Percentiles rank a stretch among this genome's conserved stretches.
Conservation (phyloP, 805 yeast genomes). For the Kuraishia floccosa region DNA sequence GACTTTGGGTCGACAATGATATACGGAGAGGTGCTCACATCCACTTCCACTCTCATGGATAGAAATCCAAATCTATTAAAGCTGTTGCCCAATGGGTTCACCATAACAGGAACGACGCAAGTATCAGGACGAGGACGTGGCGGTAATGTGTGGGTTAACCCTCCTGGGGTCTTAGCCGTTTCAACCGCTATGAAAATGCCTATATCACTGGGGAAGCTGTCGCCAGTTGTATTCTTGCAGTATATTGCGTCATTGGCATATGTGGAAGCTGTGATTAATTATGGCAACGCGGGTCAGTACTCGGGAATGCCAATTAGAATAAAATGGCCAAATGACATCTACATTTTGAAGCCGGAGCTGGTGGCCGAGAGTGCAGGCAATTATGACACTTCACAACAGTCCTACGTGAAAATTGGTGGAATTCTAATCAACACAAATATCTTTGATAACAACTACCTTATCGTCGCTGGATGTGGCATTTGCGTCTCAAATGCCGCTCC, state of each 20-base stretch:
- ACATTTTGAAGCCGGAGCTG: conserved; percentile 57
- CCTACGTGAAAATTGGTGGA: conserved; percentile 74
- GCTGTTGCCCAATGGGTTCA: conserved; percentile 58
- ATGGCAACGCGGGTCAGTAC: conserved; percentile 40
- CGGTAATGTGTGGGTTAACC: conserved; percentile 91
- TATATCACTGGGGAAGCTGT: conserved; percentile 22
- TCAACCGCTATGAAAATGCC: conserved; percentile 62
- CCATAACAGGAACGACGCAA: conserved; percentile 70
- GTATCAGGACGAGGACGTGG: conserved; percentile 92
- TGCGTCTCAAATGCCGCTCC: conserved; percentile 84
- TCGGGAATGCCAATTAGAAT: conserved; percentile 68
- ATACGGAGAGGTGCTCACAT: conserved; percentile 84
- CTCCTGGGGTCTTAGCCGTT: conserved; percentile 81
- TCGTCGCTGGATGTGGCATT: conserved; percentile 81
- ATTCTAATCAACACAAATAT: conserved; percentile 72
- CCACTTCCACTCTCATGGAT: conserved; percentile 75
- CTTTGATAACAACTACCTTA: conserved; percentile 42
- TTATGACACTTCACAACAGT: conserved; percentile 45
- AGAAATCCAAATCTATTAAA: conserved; percentile 50
- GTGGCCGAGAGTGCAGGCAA: conserved; percentile 13
- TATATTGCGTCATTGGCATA: conserved; percentile 77
- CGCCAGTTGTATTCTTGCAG: conserved; percentile 73
- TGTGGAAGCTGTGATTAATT: conserved; percentile 60
- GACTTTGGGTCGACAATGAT: conserved; percentile 52
- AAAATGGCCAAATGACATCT: conserved; percentile 97